These are phyloP conservation scores for Vickermania ingenoplastis DNA, from an alignment of 208 protist genomes.

Conservation along the genomic window DNA sequence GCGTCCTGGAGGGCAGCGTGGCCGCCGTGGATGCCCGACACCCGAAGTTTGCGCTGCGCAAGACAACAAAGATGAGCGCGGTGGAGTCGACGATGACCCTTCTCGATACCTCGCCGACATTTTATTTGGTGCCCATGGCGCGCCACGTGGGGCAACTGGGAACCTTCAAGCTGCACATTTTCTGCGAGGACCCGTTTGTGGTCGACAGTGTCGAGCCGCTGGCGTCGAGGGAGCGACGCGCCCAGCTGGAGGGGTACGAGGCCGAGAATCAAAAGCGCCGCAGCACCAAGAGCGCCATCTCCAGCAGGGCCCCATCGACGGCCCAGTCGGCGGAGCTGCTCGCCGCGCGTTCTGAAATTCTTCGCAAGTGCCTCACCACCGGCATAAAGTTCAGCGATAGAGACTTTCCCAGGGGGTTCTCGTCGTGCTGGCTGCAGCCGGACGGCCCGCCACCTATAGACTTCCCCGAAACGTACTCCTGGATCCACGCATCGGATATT, in stretches of 20 bases:
- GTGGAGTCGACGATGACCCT: conserved; percentile 18
- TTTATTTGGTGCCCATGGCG: conserved; percentile 57
- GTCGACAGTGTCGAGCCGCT: conserved; percentile 20
- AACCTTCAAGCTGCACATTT: conserved; percentile 51
- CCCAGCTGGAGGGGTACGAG: conserved; percentile 30
- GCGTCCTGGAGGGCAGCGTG: conserved; percentile 30
- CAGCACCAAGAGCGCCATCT: background rate
- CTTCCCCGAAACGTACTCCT: conserved; percentile 47
- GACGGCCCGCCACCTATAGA: conserved; percentile 18
- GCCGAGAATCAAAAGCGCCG: conserved; percentile 24
- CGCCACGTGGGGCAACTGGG: conserved; percentile 47
- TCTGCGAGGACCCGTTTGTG: conserved; percentile 42
- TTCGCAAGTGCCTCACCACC: conserved; percentile 26
- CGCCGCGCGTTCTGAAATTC: conserved; percentile 29
- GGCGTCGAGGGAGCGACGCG: conserved; percentile 14
- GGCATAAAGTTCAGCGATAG: conserved; percentile 50
- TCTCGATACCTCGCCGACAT: conserved; percentile 8
- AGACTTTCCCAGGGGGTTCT: conserved; percentile 72
- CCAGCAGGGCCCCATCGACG: background rate
- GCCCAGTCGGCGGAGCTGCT: conserved; percentile 1
- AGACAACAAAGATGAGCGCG: conserved; percentile 20
- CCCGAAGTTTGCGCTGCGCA: conserved; percentile 27
- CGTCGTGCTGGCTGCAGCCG: conserved; percentile 71
- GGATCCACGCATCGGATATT: conserved; percentile 44
- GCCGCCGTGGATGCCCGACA: conserved; percentile 24